Evolutionary conservation across 495 filamentous ascomycete species (phyloP).

Genomic region (Bryoglossum gracile): DNA sequence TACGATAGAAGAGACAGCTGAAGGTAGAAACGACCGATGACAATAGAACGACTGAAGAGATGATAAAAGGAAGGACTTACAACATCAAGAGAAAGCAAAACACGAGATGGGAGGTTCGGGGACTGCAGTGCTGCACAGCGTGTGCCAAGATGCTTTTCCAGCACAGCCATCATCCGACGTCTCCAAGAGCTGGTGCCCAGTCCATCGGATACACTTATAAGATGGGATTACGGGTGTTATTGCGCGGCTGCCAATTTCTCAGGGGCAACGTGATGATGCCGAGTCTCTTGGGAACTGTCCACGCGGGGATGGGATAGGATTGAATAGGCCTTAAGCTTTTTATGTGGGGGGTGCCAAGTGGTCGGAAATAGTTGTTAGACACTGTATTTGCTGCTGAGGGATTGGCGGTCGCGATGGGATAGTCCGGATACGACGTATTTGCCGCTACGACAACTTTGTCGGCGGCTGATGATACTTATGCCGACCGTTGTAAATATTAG

Average conservation of each 20-base stretch:
- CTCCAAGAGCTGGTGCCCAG: conserved; percentile 1
- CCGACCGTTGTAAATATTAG: background rate
- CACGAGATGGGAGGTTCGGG: background rate
- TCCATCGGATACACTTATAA: background rate
- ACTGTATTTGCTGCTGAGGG: background rate
- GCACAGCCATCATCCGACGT: conserved; percentile 13
- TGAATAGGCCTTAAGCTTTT: background rate
- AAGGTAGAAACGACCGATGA: background rate
- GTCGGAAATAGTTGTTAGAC: background rate
- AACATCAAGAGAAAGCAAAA: background rate
- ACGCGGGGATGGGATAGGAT: conserved; percentile 1
- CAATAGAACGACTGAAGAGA: background rate
- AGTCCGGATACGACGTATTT: no score
- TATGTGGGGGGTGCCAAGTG: conserved; percentile 12
- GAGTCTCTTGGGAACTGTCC: conserved; percentile 14
- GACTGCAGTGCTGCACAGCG: background rate
- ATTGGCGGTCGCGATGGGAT: no score
- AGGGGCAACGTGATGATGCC: conserved; percentile 5
- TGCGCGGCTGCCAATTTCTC: conserved; percentile 9
- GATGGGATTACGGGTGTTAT: conserved; percentile 8
- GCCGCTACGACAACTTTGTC: background rate
- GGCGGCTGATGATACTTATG: background rate
- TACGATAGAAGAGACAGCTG: background rate
- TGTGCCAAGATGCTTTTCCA: conserved; percentile 7
- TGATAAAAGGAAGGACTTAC: conserved; percentile 5